Evolutionary conservation across 2,329 filamentous ascomycete genomes (phyloP), one percentile per base, ranked within the genome.

Genomic region (Arthrobotrys iridis): DNA sequence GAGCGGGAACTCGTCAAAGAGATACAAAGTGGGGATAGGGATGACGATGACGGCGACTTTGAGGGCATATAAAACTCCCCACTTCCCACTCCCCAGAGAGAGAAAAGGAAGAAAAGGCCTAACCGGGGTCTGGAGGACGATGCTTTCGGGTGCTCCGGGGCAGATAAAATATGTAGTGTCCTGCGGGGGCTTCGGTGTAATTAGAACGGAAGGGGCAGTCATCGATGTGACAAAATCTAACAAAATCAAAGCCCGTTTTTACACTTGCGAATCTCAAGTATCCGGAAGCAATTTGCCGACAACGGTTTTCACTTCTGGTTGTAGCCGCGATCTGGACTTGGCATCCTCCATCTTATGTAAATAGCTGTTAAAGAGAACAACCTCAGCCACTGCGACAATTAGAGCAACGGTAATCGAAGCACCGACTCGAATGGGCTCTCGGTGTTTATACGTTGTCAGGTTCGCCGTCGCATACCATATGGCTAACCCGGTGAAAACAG

Each of bases 1-100:
- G 95, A 99, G 85, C 88, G 95, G 15, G 95, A 99, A 84, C 89
- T 99, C 86, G 95, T 93, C 77, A 98, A 98, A 87, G 95, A 99
- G 86, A 98, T 99, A 81, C 93, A 97, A 83, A 95, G 98, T 79
- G 95, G 94, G 18, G 95, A 99, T 81, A 87, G 97, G 83, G 95
- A 98, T 80, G 95, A 97, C 80, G 95, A 97, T 81, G 95, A 98
- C 84, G 94, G 93, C 70, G 94, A 97, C 81, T 98, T 97, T 83
- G 95, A 98, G 80, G 94, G 93, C 80, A 93, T 98, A 86, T 98
- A 91, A 88, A 2, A 4, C 20, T 35, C 24, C 13, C n/a, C n/a
- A n/a, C n/a, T n/a, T n/a, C n/a, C n/a, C n/a, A n/a, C n/a, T n/a
- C n/a, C n/a, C n/a, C n/a, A n/a, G n/a, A n/a, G n/a, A n/a, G n/a